Conservation (phyloP, 768 basidiomycete genomes). For the Kockovaella imperatae region DNA sequence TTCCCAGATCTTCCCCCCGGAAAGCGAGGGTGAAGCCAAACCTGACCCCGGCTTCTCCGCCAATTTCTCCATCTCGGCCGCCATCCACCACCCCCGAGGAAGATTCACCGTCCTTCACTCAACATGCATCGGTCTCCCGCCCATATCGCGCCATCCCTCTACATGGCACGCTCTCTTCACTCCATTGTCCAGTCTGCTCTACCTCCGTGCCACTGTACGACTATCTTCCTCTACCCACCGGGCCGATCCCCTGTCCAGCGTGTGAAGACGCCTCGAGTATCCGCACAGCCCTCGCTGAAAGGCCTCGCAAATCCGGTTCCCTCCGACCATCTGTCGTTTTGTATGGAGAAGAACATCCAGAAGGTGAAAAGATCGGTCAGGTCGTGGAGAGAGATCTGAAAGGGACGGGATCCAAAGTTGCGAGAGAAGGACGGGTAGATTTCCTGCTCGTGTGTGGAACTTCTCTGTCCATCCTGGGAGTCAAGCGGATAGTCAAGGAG, state of each 20-base stretch:
- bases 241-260: constrained; percentile 67
- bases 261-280: constrained; percentile 63
- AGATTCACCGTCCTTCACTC: background rate
- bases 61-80: background rate
- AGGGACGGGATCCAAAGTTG: constrained; percentile 45
- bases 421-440: constrained; percentile 56
- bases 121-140: background rate
- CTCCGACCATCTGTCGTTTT: constrained; percentile 80
- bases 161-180: constrained; percentile 70
- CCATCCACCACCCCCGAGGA: background rate
- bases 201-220: constrained; percentile 60
- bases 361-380: constrained; percentile 79
- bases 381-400: constrained; percentile 73
- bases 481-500: constrained; percentile 82
- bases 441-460: constrained; percentile 83
- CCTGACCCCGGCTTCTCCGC: background rate
- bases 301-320: constrained; percentile 68
- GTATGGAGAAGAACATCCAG: constrained; percentile 75
- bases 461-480: constrained; percentile 78
- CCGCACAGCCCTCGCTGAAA: constrained; percentile 66
- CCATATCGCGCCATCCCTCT: constrained; percentile 66
- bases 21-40: background rate
- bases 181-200: constrained; percentile 76
- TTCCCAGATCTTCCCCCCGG: background rate
- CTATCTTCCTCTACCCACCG: constrained; percentile 56